A percentile compares a stretch with the other conserved stretches of the same genome.
These are phyloP conservation scores for Crithidia sp. DNA, from an alignment of 208 protist species.

Conservation along the genomic window DNA sequence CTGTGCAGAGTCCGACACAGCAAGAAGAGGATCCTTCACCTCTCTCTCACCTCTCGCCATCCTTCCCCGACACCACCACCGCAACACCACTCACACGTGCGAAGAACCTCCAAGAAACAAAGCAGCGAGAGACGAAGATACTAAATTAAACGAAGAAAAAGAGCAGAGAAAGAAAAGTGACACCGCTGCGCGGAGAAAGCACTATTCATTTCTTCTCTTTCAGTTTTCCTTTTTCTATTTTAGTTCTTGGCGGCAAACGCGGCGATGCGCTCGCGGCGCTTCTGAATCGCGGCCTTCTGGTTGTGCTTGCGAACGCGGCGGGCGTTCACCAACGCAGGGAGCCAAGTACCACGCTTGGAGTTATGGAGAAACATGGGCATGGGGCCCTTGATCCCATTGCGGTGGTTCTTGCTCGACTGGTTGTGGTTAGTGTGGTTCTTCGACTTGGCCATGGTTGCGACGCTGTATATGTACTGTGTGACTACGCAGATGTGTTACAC, in stretches of 20 bases:
- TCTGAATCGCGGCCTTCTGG: conserved; percentile 83
- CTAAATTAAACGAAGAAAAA: too few species aligned
- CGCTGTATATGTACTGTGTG: conserved; percentile 17
- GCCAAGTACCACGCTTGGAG: conserved; percentile 82
- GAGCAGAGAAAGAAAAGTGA: too few species aligned
- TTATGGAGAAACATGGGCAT: conserved; percentile 78
- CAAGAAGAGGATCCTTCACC: too few species aligned
- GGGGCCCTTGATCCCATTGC: conserved; percentile 90
- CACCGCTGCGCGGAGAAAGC: too few species aligned
- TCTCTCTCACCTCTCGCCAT: too few species aligned
- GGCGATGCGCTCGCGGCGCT: conserved; percentile 77
- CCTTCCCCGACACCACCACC: too few species aligned
- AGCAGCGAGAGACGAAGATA: too few species aligned
- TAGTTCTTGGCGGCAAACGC: conserved; percentile 52
- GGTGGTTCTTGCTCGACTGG: conserved; percentile 93
- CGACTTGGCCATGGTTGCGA: conserved; percentile 88
- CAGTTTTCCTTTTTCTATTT: neutral
- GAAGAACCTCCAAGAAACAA: too few species aligned
- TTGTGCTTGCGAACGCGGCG: conserved; percentile 90
- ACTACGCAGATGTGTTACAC: conserved; percentile 5
- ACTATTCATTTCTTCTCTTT: too few species aligned
- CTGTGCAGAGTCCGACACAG: too few species aligned
- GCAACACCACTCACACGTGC: too few species aligned
- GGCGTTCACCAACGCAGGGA: conserved; percentile 80
- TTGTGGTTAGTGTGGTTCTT: conserved; percentile 96